Conservation (phyloP, 805 yeast species). For the Starmerella ratchasimensis region DNA sequence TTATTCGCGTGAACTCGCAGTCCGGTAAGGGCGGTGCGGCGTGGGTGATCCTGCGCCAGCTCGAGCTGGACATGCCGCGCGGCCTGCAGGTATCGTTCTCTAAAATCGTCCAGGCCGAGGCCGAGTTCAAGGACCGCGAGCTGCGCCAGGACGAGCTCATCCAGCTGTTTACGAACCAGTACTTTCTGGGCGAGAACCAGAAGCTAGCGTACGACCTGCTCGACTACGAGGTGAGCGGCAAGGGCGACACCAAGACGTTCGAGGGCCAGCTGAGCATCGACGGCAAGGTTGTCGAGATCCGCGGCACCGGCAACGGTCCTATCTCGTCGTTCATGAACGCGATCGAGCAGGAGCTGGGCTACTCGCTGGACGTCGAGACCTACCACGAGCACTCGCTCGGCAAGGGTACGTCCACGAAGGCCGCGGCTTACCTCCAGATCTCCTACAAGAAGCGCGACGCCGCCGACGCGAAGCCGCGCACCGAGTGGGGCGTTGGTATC, state of each 20-base stretch:
- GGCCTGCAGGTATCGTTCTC: conserved; percentile 68
- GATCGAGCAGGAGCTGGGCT: conserved; percentile 35
- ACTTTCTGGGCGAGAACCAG: conserved; percentile 30
- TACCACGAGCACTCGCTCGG: conserved; percentile 77
- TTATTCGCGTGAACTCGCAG: conserved; percentile 76
- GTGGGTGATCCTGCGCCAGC: conserved; percentile 63
- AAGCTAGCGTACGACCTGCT: conserved; percentile 34
- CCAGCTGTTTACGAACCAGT: conserved; percentile 48
- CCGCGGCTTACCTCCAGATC: conserved; percentile 64
- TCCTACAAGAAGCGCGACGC: conserved; percentile 36
- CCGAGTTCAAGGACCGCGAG: conserved; percentile 62
- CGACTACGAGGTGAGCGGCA: conserved; percentile 36
- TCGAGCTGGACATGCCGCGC: conserved; percentile 71
- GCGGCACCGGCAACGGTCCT: conserved; percentile 72
- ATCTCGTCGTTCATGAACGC: conserved; percentile 63
- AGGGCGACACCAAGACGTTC: conserved; percentile 26
- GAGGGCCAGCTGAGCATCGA: conserved; percentile 27
- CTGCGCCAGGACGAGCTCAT: conserved; percentile 50
- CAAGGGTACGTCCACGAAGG: conserved; percentile 52
- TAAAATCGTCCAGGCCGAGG: conserved; percentile 50
- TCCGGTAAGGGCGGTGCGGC: conserved; percentile 85
- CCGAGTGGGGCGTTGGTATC: conserved; percentile 83
- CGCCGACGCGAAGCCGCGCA: conserved; percentile 21
- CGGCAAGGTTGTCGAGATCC: conserved; percentile 30
- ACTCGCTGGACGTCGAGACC: conserved; percentile 45